Evolutionary conservation across 1,139 yeast genomes (phyloP).

Genomic region (Protomyces lactucae-debilis): DNA sequence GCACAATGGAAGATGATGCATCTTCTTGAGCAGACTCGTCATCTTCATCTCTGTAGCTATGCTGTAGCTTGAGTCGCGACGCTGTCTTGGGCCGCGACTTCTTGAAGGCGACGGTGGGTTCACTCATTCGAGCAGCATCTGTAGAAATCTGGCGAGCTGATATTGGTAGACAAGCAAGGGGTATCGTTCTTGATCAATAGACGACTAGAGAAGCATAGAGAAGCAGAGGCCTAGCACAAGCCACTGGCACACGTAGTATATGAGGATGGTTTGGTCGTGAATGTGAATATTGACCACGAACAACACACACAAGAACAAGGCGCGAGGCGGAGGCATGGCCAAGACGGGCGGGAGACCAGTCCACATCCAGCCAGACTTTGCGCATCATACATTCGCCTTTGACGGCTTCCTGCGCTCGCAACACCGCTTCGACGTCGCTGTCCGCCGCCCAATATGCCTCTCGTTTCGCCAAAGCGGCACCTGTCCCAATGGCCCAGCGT

Average conservation of each 20-base stretch:
- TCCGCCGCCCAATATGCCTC: constrained; percentile 85
- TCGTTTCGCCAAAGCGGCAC: constrained; percentile 60
- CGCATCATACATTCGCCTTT: constrained; percentile 54
- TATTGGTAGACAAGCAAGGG: too few relatives aligned
- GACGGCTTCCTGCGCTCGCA: constrained; percentile 79
- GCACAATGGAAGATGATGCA: too few relatives aligned
- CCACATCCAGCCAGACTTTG: constrained; percentile 17
- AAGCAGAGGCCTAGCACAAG: too few relatives aligned
- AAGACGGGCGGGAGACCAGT: background rate
- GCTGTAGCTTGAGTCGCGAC: too few relatives aligned
- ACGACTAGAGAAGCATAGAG: too few relatives aligned
- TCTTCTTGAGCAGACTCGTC: too few relatives aligned
- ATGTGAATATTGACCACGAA: constrained; percentile 19
- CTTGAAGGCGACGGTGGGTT: too few relatives aligned
- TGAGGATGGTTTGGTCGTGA: constrained; percentile 1
- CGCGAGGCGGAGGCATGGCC: background rate
- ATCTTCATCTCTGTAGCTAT: too few relatives aligned
- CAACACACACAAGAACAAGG: background rate
- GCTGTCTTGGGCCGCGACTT: too few relatives aligned
- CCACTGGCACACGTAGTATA: background rate
- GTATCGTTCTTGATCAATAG: too few relatives aligned
- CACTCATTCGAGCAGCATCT: too few relatives aligned
- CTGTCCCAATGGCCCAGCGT: constrained; percentile 78
- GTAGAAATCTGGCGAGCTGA: too few relatives aligned
- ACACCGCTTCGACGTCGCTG: constrained; percentile 76